Conservation (phyloP, 495 filamentous ascomycete genomes). For the Recurvomyces mirabilis region DNA sequence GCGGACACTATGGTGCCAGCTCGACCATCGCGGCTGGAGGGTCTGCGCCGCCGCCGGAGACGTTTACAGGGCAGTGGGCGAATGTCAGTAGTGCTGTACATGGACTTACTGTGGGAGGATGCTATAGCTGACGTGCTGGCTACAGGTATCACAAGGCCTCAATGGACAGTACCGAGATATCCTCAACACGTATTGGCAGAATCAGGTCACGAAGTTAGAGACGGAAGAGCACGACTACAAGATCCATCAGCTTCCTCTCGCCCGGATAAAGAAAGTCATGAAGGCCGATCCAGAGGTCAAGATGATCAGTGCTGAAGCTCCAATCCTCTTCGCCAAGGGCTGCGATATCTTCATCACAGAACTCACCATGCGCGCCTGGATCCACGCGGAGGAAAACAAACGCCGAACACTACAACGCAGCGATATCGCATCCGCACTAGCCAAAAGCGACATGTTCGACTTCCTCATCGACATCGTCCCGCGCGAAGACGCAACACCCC, state of each 20-base stretch:
- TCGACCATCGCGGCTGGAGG: constrained; percentile 48
- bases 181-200: constrained; percentile 96
- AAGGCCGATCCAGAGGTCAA: constrained; percentile 98
- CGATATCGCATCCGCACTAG: constrained; percentile 88
- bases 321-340: constrained; percentile 95
- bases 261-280: constrained; percentile 99
- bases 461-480: constrained; percentile 99
- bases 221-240: constrained; percentile 96
- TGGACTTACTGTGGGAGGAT: neutral
- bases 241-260: constrained; percentile 85
- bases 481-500: constrained; percentile 77
- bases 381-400: constrained; percentile 98
- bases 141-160: constrained; percentile 85
- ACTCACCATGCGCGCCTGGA: constrained; percentile 99
- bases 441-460: constrained; percentile 99
- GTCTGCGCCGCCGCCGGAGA: constrained; percentile 69
- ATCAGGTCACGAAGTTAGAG: constrained; percentile 89
- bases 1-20: constrained; percentile 80
- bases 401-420: constrained; percentile 86
- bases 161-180: constrained; percentile 91
- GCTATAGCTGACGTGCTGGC: neutral
- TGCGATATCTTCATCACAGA: constrained; percentile 99
- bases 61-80: constrained; percentile 89
- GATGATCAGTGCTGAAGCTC: constrained; percentile 98
- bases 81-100: constrained; percentile 64